A percentile compares a stretch with the other conserved stretches of the same genome.
Conservation (phyloP, 106 monocot species). For the Amphibolis antarctica region DNA sequence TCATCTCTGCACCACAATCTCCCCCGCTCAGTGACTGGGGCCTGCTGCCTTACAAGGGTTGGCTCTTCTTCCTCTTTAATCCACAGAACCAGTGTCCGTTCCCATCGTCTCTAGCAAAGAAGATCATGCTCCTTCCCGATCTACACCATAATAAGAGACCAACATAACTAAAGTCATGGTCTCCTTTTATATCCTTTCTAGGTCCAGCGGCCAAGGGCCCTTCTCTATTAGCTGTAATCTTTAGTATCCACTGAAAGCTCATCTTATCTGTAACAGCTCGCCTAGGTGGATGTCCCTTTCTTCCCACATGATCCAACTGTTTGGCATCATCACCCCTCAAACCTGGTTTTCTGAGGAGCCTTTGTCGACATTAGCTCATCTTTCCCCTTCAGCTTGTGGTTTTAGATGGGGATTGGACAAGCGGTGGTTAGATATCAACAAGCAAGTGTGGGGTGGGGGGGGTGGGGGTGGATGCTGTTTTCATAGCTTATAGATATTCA, state of each 20-base stretch:
- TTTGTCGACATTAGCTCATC: conserved; percentile 4
- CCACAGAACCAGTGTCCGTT: conserved; percentile 2
- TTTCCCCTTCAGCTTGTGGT: too few relatives aligned
- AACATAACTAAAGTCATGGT: background rate
- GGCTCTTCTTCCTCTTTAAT: background rate
- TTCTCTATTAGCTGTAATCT: too few relatives aligned
- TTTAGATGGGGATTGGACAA: background rate
- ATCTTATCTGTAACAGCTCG: background rate
- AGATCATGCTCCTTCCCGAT: conserved; percentile 1
- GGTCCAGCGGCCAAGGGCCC: background rate
- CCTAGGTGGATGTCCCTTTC: background rate
- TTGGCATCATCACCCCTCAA: conserved; percentile 1
- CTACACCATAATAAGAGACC: background rate
- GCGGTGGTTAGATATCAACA: background rate
- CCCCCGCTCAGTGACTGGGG: too few relatives aligned
- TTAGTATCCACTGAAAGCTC: too few relatives aligned
- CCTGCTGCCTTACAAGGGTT: background rate
- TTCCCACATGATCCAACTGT: background rate
- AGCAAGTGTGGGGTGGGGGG: background rate
- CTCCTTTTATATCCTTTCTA: background rate
- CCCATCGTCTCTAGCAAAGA: background rate
- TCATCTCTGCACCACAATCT: conserved; percentile 19
- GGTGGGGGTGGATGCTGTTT: background rate
- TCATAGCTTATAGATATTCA: too few relatives aligned
- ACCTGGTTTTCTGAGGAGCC: background rate